Percentiles rank a stretch among this genome's conserved stretches.
Evolutionary conservation across 441 rosid species (phyloP).

Genomic region (Brassica hybrid): DNA sequence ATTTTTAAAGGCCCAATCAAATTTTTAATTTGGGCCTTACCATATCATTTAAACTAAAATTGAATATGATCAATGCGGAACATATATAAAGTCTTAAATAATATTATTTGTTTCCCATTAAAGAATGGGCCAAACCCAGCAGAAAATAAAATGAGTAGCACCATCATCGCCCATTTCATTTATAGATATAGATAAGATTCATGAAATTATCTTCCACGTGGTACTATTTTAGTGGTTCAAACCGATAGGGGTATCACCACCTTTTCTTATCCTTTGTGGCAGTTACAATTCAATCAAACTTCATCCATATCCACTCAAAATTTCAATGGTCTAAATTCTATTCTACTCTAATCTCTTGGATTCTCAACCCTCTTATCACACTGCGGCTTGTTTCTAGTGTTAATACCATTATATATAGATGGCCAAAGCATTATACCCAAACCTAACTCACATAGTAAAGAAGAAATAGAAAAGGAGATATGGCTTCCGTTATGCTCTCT

Average conservation of each 20-base stretch:
- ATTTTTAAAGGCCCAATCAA: neutral
- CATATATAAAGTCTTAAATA: neutral
- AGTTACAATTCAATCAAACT: conserved; percentile 27
- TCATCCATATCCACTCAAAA: conserved; percentile 34
- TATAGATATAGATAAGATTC: conserved; percentile 40
- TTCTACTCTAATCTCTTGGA: conserved; percentile 6
- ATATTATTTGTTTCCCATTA: neutral
- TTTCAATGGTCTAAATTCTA: conserved; percentile 36
- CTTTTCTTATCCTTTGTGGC: conserved; percentile 33
- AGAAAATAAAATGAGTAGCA: conserved; percentile 25
- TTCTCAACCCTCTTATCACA: conserved; percentile 32
- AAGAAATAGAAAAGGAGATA: conserved; percentile 22
- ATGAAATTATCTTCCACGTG: conserved; percentile 41
- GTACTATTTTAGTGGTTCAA: conserved; percentile 16
- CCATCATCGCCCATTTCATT: conserved; percentile 40
- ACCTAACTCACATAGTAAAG: conserved; percentile 22
- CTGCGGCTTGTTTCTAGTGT: conserved; percentile 1
- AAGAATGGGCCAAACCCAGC: neutral
- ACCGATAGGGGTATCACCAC: conserved; percentile 39
- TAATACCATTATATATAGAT: conserved; percentile 40
- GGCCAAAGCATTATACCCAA: conserved; percentile 5
- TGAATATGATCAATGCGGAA: neutral
- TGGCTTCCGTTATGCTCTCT: conserved; percentile 67
- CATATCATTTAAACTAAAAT: neutral
- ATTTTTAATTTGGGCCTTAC: neutral